Conservation (phyloP, 305 asterid genomes). For the Fraxinus ornus region DNA sequence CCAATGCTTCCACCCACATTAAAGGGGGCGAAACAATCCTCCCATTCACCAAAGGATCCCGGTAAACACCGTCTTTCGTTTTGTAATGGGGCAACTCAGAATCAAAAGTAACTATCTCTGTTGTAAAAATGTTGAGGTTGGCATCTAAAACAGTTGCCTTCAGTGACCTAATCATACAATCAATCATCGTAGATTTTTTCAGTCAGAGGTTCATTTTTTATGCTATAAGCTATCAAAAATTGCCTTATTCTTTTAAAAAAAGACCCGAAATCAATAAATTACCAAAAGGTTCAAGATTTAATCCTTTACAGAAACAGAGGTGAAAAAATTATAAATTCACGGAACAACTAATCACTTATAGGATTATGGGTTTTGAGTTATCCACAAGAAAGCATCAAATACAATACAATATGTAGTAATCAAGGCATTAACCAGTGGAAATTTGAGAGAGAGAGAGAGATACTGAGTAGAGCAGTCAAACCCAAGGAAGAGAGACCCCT, state of each 20-base stretch:
- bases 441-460: neutral
- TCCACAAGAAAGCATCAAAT: neutral
- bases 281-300: neutral
- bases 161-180: slow-evolving; percentile 44
- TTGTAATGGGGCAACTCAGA: slow-evolving; percentile 52
- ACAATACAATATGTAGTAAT: neutral
- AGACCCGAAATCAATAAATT: neutral
- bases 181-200: slow-evolving; percentile 6
- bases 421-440: neutral
- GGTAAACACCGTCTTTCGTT: slow-evolving; percentile 51
- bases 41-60: slow-evolving; percentile 46
- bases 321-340: neutral
- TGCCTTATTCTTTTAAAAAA: neutral
- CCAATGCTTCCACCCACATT: slow-evolving; percentile 70
- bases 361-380: neutral
- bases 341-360: neutral
- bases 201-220: slow-evolving; percentile 16
- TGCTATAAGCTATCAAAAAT: neutral
- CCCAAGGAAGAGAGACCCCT: slow-evolving; percentile 58
- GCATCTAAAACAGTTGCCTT: slow-evolving; percentile 61
- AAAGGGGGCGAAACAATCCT: slow-evolving; percentile 52
- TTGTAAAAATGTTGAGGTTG: slow-evolving; percentile 39
- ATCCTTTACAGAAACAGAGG: neutral
- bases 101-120: slow-evolving; percentile 48
- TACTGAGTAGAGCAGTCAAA: slow-evolving; percentile 75